Evolutionary conservation across 352 stramenopile genomes (phyloP), one percentile per base, ranked within the genome.

Genomic region (Detonula confervacea): DNA sequence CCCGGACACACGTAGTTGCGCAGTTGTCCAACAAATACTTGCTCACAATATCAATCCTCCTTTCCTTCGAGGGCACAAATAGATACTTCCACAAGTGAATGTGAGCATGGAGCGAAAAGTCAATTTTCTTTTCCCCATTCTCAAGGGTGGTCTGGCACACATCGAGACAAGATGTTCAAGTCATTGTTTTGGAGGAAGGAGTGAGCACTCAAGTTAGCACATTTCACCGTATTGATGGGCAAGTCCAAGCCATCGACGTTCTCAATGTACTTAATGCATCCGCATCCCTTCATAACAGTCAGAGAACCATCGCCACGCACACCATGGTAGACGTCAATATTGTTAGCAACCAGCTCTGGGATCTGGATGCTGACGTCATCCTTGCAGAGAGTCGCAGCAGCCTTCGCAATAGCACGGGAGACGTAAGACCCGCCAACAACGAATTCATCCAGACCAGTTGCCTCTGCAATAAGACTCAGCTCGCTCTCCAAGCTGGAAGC

Each of bases 91-190:
- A 67, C 35, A 52, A 22, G 35, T 5, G 6, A 12, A 51, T 5
- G 35, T 33, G 49, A 55, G 59, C 7, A 67, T 52, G n/a, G 27
- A 35, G 24, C 54, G 20, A 11, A 52, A 16, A n/a, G n/a, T n/a
- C n/a, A n/a, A n/a, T n/a, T n/a, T n/a, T n/a, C n/a, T n/a, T n/a
- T 33, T 51, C 30, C 3, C 49, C 59, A 33, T 22, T 55, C 3
- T 8, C 20, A 24, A 67, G 8, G 14, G 54, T 33, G 18, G n/a
- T n/a, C n/a, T n/a, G n/a, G n/a, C n/a, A n/a, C n/a, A 67, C 59
- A 46, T 67, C 1, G 12, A 67, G 55, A n/a, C 59, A 67, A 25
- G 11, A 49, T 33, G 24, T 67, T 67, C 16, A 67, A 29, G 49
- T 67, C 59, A 51, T 67, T 67, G 59, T 54, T 54, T 1, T 7